Conservation (phyloP, 1,139 yeast genomes). For the Lodderomyces margitis region DNA sequence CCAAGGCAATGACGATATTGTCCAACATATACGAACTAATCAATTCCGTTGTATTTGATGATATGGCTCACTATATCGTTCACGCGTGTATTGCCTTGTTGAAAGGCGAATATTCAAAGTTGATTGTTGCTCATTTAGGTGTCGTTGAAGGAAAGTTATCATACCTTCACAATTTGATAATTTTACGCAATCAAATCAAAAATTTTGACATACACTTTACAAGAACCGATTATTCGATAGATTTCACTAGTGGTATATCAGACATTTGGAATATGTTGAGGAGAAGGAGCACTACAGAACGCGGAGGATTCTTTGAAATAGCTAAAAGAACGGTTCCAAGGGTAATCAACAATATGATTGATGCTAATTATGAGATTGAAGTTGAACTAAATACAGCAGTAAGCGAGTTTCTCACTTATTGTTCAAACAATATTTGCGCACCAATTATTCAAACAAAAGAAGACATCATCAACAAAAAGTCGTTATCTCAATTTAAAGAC, state of each 20-base stretch:
- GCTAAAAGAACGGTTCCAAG: conserved; percentile 75
- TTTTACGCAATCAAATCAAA: conserved; percentile 67
- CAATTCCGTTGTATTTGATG: conserved; percentile 77
- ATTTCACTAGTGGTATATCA: conserved; percentile 69
- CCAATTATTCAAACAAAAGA: conserved; percentile 27
- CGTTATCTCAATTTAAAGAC: conserved; percentile 38
- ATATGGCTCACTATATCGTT: conserved; percentile 82
- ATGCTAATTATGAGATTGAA: conserved; percentile 77
- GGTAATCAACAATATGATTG: conserved; percentile 82
- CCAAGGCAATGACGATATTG: conserved; percentile 65
- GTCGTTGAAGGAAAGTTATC: conserved; percentile 62
- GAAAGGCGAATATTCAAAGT: conserved; percentile 51
- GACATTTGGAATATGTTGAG: conserved; percentile 52
- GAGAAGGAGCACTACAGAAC: conserved; percentile 30
- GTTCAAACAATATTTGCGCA: conserved; percentile 35
- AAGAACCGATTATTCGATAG: conserved; percentile 70
- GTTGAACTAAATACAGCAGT: conserved; percentile 70
- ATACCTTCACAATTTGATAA: conserved; percentile 67
- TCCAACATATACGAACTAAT: conserved; percentile 80
- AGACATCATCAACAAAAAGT: conserved; percentile 5
- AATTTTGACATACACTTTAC: conserved; percentile 80
- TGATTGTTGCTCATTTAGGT: conserved; percentile 37
- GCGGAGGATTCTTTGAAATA: conserved; percentile 48
- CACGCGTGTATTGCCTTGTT: conserved; percentile 68
- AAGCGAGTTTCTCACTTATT: conserved; percentile 53